phyloP scores from a whole-genome alignment of 1,284 basidiomycete genomes.

The Porogramme epimiltina region DNA sequence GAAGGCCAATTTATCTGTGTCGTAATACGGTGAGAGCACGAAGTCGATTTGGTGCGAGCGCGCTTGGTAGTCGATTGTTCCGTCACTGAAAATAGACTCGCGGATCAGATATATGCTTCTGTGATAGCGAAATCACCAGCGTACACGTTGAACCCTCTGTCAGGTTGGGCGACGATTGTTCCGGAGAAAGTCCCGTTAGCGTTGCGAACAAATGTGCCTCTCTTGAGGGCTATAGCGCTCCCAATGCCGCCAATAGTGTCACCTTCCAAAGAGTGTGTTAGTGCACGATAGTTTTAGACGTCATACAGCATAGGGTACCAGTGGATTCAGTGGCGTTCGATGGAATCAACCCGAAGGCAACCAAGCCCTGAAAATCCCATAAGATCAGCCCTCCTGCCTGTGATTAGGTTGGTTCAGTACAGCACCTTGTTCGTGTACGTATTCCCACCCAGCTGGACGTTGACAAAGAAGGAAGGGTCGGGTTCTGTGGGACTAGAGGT shows the following conservation, averaged over 20 bases:
- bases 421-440: constrained; percentile 34
- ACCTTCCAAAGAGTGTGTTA: constrained; percentile 22
- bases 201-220: constrained; percentile 28
- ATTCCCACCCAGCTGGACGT: constrained; percentile 24
- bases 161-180: constrained; percentile 47
- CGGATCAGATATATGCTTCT: neutral
- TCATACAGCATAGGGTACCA: constrained; percentile 19
- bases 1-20: constrained; percentile 48
- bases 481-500: constrained; percentile 13
- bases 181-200: constrained; percentile 41
- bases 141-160: constrained; percentile 48
- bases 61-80: constrained; percentile 60
- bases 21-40: constrained; percentile 58
- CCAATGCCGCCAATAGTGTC: constrained; percentile 41
- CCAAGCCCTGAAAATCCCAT: constrained; percentile 31
- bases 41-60: constrained; percentile 63
- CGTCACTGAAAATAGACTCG: constrained; percentile 34
- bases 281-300: neutral
- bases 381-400: constrained; percentile 1
- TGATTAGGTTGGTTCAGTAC: neutral
- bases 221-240: constrained; percentile 37
- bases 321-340: constrained; percentile 39
- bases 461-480: constrained; percentile 22
- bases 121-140: constrained; percentile 3
- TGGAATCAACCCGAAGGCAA: constrained; percentile 40